Conservation (phyloP, 768 basidiomycete genomes). For the Strobilomyces dryophilus region DNA sequence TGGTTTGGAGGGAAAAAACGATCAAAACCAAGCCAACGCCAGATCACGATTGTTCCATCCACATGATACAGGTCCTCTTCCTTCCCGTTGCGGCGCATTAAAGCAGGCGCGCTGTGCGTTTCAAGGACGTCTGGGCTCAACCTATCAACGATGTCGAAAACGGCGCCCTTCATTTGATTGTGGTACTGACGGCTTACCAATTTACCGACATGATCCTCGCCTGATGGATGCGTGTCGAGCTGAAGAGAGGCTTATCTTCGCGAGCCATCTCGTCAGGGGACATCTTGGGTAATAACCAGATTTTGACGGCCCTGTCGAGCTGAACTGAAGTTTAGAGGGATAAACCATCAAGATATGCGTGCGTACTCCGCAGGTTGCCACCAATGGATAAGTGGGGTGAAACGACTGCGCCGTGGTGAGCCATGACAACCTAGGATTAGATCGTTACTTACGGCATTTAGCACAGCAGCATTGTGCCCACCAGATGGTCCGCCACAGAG, state of each 20-base stretch:
- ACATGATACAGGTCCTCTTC: conserved; percentile 30
- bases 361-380: conserved; percentile 77
- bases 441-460: conserved; percentile 49
- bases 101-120: conserved; percentile 51
- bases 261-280: conserved; percentile 40
- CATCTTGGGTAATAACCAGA: conserved; percentile 57
- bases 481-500: conserved; percentile 69
- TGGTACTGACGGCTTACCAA: conserved; percentile 41
- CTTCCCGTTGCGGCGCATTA: conserved; percentile 34
- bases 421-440: not conserved
- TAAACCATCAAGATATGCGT: not conserved
- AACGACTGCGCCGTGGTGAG: conserved; percentile 48
- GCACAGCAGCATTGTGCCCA: conserved; percentile 67
- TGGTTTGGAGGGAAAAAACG: conserved; percentile 57
- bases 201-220: conserved; percentile 58
- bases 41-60: conserved; percentile 53
- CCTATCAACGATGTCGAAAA: conserved; percentile 36
- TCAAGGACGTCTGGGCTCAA: conserved; percentile 50
- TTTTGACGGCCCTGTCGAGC: conserved; percentile 73
- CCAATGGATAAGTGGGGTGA: conserved; percentile 56
- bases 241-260: conserved; percentile 77
- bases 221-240: conserved; percentile 60
- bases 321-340: conserved; percentile 23
- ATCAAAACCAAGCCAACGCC: conserved; percentile 65
- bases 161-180: not conserved